These are phyloP conservation scores for Jacaranda copaia DNA, from an alignment of 257 asterid genomes.

Conservation along the genomic window DNA sequence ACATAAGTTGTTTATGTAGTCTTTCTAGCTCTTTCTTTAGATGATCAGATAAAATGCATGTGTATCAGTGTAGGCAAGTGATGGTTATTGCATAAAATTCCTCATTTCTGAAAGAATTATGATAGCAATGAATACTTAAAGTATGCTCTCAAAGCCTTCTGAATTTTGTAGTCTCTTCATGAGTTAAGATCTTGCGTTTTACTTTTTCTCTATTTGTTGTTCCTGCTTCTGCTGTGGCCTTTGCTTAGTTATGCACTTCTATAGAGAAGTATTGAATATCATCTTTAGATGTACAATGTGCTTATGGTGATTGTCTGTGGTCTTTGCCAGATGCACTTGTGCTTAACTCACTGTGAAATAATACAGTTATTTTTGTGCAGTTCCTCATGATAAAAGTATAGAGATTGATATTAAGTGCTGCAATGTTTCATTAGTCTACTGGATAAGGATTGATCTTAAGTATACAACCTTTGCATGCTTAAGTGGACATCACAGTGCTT, in stretches of 20 bases:
- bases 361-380: neutral
- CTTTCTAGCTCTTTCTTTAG: constrained; percentile 18
- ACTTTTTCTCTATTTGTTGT: constrained; percentile 11
- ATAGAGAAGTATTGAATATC: neutral
- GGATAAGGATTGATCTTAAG: neutral
- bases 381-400: constrained; percentile 12
- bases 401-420: neutral
- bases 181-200: neutral
- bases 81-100: neutral
- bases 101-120: constrained; percentile 16
- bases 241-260: neutral
- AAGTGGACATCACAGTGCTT: neutral
- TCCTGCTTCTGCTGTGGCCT: neutral
- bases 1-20: constrained; percentile 2
- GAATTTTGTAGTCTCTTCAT: neutral
- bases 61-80: neutral
- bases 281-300: neutral
- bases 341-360: neutral
- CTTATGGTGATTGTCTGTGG: neutral
- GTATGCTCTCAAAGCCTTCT: neutral
- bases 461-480: neutral
- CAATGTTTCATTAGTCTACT: neutral
- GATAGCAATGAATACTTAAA: neutral
- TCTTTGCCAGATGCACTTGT: neutral
- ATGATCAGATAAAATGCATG: constrained; percentile 15